Base-by-base conservation (phyloP, 768 basidiomycete genomes). In the Cystofilobasidium ferigula region DNA sequence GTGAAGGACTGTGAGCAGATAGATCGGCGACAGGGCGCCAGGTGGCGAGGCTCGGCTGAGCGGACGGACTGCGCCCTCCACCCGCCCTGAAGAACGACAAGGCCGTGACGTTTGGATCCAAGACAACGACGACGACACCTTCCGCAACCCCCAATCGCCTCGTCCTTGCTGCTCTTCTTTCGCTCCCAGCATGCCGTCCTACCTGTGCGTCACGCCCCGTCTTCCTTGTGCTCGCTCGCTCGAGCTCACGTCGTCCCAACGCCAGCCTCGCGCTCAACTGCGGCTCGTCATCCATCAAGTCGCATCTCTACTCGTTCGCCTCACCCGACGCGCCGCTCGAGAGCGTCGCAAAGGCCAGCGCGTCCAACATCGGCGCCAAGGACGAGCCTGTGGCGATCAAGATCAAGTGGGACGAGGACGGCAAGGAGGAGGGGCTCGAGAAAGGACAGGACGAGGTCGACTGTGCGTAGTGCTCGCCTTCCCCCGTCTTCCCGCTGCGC, bases 221-320 rank as follows among this genome's bases (percentile, higher is more conserved):
- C 10, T 4, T 5, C 10, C 26, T 2, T 8, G 22, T 48, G 47
- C 3, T 28, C 22, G 13, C 10, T 24, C 47, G 47, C 24, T 28
- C 22, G 47, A 20, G 13, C 47, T 32, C 28, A 32, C 51, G 5
- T 1, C 4, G 2, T 32, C 13, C 30, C 40, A 20, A 10, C 40
- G 10, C 8, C 51, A 54, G 51, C 8, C 51, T 54, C 30, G 51
- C 51, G 28, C 51, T 54, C 51, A 54, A 54, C 51, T 54, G 51
- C 51, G 51, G 51, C 51, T 30, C 28, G 28, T 90, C 88, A 1
- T 90, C 88, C 7, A 84, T 91, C 77, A 91, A 90, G 77, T 82
- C 87, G 53, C 84, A 86, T 16, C 81, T 91, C 53, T 91, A 82
- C 71, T 70, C 73, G 45, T 73, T 78, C 34, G 70, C 71, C 34